Evolutionary conservation across 1,284 basidiomycete species (phyloP), one percentile per base, ranked within the genome.

Genomic region (Pascua sp.): DNA sequence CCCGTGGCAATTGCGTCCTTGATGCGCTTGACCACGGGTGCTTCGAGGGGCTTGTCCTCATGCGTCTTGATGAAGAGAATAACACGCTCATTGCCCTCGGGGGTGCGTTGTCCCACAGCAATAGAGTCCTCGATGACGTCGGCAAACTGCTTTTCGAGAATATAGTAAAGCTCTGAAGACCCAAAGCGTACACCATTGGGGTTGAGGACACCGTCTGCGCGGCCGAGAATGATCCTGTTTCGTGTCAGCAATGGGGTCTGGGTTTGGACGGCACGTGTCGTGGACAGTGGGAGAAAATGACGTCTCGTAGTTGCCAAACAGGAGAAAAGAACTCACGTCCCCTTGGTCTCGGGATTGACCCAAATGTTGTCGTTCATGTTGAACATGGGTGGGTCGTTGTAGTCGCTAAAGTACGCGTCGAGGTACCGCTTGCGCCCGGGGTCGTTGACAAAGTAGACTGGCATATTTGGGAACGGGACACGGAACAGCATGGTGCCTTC

Each of bases 401-500:
- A 75, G 36, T 72, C 68, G 11, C 48, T 54, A 55, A 72, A 74
- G 62, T 74, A 75, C 2, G 72, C 67, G 41, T 75, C 72, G 57
- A 69, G 63, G 57, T 71, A 72, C 47, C 69, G 67, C 53, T 67
- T 65, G 60, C 71, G 57, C 7, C 24, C 24, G 18, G 63, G 64
- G 45, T 68, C 60, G 53, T 69, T 57, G 44, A 54, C 54, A 51
- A 66, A 60, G 56, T 61, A 55, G 60, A 67, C 56, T 8, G 72
- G 72, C 60, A 73, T 72, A 39, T 72, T 74, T 2, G 72, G 68
- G 57, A 75, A 75, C 4, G 72, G 70, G 49, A 63, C 64, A 5
- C 63, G 62, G 24, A 71, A 60, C n/a, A 73, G 65, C 59, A 72
- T 53, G 18, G 67, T 69, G 11, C 72, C 72, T 40, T 72, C 66